Evolutionary conservation across 2,329 filamentous ascomycete species (phyloP), one percentile per base, ranked within the genome.

Genomic region (Proliferodiscus dingleyae): DNA sequence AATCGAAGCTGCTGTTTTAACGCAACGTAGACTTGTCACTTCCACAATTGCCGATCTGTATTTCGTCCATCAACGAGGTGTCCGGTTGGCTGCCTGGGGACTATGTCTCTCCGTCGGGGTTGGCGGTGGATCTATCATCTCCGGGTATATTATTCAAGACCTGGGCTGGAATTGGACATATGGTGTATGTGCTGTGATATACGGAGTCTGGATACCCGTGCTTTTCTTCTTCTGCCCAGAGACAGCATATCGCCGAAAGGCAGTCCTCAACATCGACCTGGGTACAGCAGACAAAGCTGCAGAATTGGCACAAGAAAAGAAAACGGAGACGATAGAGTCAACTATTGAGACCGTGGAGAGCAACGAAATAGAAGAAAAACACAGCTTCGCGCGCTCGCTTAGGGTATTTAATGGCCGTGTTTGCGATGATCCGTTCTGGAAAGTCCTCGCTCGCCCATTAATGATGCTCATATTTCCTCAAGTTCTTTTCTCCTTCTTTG

Each of bases 141-240:
- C 68, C 1, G 63, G 63, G 6, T 62, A 62, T 47, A 64, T 64
- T 43, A 64, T 64, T 45, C 54, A 62, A 45, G 52, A 54, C 15
- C 46, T 65, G 4, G 61, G 62, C 6, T 52, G 64, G 37, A 52
- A 61, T 7, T 58, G 55, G 26, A 58, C 61, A 6, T 65, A 63
- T 26, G 61, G 60, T 10, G 51, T 64, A 49, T 66, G 63, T 2
- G 67, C 68, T 0, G 43, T 68, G 7, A 64, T 71, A 13, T 69
- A 64, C 51, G 64, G 67, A 11, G 51, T 66, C 3, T 62, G 70
- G 15, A 47, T 70, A 3, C 43, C 65, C 1, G 51, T 62, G 5
- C 66, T 69, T 41, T 69, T 66, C 52, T 70, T 71, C 50, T 57
- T 70, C 43, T 65, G 69, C 2, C 60, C 67, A 5, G 68, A 71